These are phyloP conservation scores for Phaseolus coccineus DNA, from an alignment of 331 rosid genomes.

Conservation along the genomic window DNA sequence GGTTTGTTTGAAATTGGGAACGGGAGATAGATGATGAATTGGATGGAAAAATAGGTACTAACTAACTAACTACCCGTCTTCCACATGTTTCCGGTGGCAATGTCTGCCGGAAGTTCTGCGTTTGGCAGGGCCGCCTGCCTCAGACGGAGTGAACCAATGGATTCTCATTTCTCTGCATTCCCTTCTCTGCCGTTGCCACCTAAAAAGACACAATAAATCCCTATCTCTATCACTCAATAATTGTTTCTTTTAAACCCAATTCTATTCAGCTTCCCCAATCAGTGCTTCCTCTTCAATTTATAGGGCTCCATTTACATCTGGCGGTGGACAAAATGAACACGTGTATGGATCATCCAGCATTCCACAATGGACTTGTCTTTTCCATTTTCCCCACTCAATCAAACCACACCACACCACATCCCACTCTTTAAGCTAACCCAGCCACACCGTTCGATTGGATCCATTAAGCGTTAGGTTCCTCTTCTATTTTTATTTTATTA, in stretches of 20 bases:
- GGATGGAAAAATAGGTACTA: no score
- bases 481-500: no score
- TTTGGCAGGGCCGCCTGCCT: slow-evolving; percentile 22
- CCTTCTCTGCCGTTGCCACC: neutral
- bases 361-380: neutral
- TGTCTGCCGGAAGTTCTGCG: slow-evolving; percentile 50
- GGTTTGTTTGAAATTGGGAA: neutral
- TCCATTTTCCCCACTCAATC: neutral
- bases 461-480: no score
- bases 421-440: neutral
- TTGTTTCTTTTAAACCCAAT: neutral
- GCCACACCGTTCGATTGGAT: neutral
- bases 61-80: slow-evolving; percentile 53
- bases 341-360: neutral
- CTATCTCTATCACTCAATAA: neutral
- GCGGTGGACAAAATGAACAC: neutral
- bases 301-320: neutral
- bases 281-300: neutral
- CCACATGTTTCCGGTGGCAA: slow-evolving; percentile 61
- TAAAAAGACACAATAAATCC: neutral
- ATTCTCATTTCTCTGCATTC: slow-evolving; percentile 59
- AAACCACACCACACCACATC: neutral
- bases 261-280: neutral
- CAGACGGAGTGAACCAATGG: slow-evolving; percentile 39
- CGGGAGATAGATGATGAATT: neutral